Conservation (phyloP, 208 protist species). For the Trypanosoma melophagium region DNA sequence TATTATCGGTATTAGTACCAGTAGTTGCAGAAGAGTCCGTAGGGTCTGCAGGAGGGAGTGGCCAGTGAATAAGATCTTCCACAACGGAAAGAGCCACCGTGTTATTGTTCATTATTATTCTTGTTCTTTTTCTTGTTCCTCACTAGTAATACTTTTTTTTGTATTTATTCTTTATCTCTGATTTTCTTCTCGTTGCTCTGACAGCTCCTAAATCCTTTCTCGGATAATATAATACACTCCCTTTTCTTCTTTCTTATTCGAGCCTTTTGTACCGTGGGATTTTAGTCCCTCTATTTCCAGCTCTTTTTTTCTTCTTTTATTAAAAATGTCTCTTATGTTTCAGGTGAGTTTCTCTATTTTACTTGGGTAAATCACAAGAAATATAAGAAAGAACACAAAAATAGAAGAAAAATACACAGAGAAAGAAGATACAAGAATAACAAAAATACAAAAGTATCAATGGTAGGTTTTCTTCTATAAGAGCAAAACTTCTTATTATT, state of each 20-base stretch:
- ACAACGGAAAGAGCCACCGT: constrained; percentile 64
- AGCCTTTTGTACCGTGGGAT: too few species aligned
- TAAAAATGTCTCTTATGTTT: background rate
- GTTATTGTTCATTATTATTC: constrained; percentile 74
- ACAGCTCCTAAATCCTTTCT: too few species aligned
- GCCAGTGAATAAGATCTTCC: constrained; percentile 80
- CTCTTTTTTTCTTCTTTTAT: background rate
- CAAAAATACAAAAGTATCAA: too few species aligned
- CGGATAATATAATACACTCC: too few species aligned
- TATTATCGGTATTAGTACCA: background rate
- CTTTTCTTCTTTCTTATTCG: too few species aligned
- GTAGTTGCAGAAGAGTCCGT: background rate
- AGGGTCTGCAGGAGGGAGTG: constrained; percentile 33
- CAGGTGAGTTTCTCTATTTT: too few species aligned
- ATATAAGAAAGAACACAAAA: too few species aligned
- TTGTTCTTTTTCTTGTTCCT: too few species aligned
- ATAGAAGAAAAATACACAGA: background rate
- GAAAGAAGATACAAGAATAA: background rate
- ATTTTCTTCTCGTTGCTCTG: background rate
- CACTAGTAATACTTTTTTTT: background rate
- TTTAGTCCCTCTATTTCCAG: background rate
- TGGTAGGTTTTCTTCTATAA: too few species aligned
- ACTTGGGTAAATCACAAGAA: too few species aligned
- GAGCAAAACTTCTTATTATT: too few species aligned
- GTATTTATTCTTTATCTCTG: constrained; percentile 1